Evolutionary conservation across 192 early-diverging fungal species (phyloP).

Genomic region (Umbelopsis isabellina): DNA sequence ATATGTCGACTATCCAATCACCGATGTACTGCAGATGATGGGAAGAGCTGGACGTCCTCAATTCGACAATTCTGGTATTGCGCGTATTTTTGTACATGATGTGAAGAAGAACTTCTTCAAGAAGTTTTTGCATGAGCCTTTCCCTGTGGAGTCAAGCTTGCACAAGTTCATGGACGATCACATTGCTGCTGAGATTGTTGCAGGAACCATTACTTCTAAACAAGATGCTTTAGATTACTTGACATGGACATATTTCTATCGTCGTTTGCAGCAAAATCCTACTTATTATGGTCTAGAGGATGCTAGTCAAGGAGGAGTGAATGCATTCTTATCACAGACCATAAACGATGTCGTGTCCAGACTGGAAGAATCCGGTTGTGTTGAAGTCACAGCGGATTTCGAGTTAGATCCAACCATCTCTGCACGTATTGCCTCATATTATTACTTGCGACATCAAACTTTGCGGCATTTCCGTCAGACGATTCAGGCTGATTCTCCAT

Average conservation of each 20-base stretch:
- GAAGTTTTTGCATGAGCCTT: slow-evolving; percentile 94
- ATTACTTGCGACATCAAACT: slow-evolving; percentile 93
- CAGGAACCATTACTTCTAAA: slow-evolving; percentile 93
- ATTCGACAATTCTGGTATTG: slow-evolving; percentile 68
- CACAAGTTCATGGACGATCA: slow-evolving; percentile 95
- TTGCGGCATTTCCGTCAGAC: slow-evolving; percentile 93
- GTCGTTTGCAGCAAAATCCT: slow-evolving; percentile 94
- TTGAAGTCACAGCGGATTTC: slow-evolving; percentile 68
- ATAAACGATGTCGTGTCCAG: slow-evolving; percentile 91
- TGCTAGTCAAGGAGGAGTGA: slow-evolving; percentile 83
- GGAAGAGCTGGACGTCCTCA: slow-evolving; percentile 81
- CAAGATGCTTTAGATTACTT: slow-evolving; percentile 99
- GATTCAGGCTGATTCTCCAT: slow-evolving; percentile 82
- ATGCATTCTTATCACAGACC: slow-evolving; percentile 92
- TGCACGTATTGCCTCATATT: slow-evolving; percentile 98
- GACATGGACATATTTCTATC: slow-evolving; percentile 98
- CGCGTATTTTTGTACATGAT: slow-evolving; percentile 92
- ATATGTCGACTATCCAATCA: slow-evolving; percentile 94
- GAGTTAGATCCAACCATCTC: slow-evolving; percentile 85
- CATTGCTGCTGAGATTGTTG: slow-evolving; percentile 96
- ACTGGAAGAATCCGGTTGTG: slow-evolving; percentile 85
- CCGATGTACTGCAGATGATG: slow-evolving; percentile 99
- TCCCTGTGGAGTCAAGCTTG: slow-evolving; percentile 95
- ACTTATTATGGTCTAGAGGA: slow-evolving; percentile 96
- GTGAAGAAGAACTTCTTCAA: slow-evolving; percentile 98